These are phyloP conservation scores for Lentinula edodes DNA, from an alignment of 768 basidiomycete species.

Conservation along the genomic window DNA sequence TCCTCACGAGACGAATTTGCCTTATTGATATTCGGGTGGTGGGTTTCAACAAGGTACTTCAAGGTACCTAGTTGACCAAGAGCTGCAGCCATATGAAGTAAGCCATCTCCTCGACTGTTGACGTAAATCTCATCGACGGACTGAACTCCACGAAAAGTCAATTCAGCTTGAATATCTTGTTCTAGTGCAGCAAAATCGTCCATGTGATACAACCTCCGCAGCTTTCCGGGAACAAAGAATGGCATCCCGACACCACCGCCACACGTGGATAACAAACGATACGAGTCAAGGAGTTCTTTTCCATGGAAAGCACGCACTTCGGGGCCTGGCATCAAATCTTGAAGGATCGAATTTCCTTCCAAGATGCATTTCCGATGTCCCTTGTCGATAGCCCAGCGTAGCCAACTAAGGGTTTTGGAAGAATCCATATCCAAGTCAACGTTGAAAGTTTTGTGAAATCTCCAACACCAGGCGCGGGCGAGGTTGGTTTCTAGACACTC, in stretches of 20 bases:
- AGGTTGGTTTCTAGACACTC: conserved; percentile 7
- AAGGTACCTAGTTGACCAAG: neutral
- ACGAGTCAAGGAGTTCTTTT: neutral
- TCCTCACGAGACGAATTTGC: conserved; percentile 1
- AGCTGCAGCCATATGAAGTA: conserved; percentile 9
- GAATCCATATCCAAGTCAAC: neutral
- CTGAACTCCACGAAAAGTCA: conserved; percentile 2
- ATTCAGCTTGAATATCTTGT: conserved; percentile 5
- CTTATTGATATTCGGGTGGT: conserved; percentile 6
- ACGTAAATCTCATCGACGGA: conserved; percentile 11
- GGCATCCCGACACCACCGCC: conserved; percentile 9
- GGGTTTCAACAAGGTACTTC: conserved; percentile 4
- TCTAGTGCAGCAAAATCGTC: neutral
- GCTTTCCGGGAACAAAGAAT: neutral
- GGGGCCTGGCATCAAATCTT: neutral
- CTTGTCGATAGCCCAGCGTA: neutral
- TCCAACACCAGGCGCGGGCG: conserved; percentile 10
- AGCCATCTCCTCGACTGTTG: conserved; percentile 7
- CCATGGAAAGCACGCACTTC: neutral
- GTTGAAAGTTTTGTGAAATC: conserved; percentile 6
- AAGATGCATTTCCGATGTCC: conserved; percentile 6
- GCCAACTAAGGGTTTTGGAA: neutral
- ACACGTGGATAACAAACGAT: neutral
- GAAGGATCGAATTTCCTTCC: neutral
- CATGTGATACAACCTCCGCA: conserved; percentile 1